phyloP scores from a whole-genome alignment of 2,329 filamentous ascomycete species.

The Clonostachys rosea region DNA sequence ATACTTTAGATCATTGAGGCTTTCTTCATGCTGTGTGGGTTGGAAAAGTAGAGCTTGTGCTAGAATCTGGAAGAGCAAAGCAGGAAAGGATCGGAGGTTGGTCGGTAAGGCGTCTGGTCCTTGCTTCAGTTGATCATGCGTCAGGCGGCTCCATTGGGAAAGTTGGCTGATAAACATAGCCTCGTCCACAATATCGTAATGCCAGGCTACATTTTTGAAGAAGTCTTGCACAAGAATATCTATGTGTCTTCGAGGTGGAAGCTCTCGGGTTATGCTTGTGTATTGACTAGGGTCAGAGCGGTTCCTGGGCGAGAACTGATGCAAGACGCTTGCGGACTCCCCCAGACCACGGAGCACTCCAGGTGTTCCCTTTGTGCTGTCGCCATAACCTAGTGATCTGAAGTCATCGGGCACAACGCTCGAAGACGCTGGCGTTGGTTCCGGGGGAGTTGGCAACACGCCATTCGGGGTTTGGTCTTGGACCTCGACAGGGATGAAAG shows the following conservation, averaged over 20 bases:
- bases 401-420: background rate
- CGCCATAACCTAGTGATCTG: background rate
- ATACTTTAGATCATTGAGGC: slow-evolving; percentile 4
- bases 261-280: slow-evolving; percentile 1
- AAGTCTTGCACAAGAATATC: slow-evolving; percentile 3
- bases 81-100: slow-evolving; percentile 3
- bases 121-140: slow-evolving; percentile 2
- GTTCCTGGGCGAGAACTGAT: background rate
- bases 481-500: background rate
- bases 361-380: background rate
- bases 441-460: background rate
- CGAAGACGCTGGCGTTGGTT: background rate
- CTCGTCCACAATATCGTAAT: slow-evolving; percentile 6
- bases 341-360: background rate
- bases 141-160: slow-evolving; percentile 1
- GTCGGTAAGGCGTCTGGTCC: slow-evolving; percentile 1
- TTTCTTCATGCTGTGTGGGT: slow-evolving; percentile 1
- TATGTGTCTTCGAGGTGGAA: slow-evolving; percentile 2
- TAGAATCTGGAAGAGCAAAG: slow-evolving; percentile 4
- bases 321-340: background rate
- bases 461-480: background rate
- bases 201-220: slow-evolving; percentile 5
- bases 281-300: background rate
- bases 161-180: slow-evolving; percentile 2
- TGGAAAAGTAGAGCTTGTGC: slow-evolving; percentile 3